phyloP scores from a whole-genome alignment of 2,329 filamentous ascomycete species.

The Ceratocystis eucalypticola region DNA sequence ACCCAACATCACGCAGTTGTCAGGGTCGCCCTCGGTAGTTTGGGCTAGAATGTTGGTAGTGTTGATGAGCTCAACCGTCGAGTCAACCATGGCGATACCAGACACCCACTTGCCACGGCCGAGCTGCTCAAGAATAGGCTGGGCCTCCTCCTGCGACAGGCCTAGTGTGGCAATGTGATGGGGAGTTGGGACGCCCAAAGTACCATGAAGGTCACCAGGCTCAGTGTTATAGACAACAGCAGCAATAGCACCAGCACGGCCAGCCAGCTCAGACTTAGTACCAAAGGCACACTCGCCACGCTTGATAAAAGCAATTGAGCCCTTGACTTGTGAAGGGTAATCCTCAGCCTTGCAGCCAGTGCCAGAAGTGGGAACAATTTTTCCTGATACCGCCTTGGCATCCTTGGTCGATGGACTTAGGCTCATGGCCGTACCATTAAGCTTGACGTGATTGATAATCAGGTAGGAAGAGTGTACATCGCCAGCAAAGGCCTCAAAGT shows the following conservation, averaged over 20 bases:
- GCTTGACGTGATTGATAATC: constrained; percentile 39
- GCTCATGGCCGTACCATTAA: constrained; percentile 43
- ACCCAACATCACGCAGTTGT: constrained; percentile 53
- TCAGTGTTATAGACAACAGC: constrained; percentile 65
- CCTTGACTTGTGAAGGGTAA: constrained; percentile 44
- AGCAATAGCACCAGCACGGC: constrained; percentile 54
- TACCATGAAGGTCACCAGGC: constrained; percentile 49
- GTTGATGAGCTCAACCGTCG: constrained; percentile 38
- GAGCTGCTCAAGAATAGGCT: constrained; percentile 41
- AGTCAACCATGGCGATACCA: constrained; percentile 46
- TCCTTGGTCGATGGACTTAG: constrained; percentile 53
- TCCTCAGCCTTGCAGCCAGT: constrained; percentile 51
- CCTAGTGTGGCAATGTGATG: constrained; percentile 56
- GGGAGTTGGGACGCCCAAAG: constrained; percentile 47
- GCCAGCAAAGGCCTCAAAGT: constrained; percentile 49
- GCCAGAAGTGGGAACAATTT: constrained; percentile 47
- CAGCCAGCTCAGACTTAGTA: constrained; percentile 54
- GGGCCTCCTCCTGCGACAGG: constrained; percentile 45
- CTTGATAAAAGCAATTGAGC: constrained; percentile 55
- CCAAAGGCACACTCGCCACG: constrained; percentile 61
- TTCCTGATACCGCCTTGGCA: constrained; percentile 44
- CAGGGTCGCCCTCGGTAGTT: constrained; percentile 43
- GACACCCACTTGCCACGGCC: constrained; percentile 36
- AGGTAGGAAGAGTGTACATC: constrained; percentile 46
- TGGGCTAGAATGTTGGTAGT: constrained; percentile 52